Conservation (phyloP, 257 asterid species). For the Lavandula angustifolia region DNA sequence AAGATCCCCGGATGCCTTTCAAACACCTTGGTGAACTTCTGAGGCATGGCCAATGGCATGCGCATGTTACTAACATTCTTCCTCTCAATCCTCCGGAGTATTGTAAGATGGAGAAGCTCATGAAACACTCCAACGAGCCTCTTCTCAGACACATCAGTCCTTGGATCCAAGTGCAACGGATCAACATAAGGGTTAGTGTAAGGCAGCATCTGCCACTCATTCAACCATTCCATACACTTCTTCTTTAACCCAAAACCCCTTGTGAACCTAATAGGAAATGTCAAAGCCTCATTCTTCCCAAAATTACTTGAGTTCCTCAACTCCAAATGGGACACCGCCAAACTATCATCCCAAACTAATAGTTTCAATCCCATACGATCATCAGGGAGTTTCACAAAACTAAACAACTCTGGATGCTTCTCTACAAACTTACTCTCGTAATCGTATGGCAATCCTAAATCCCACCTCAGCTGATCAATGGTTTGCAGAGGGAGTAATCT, state of each 20-base stretch:
- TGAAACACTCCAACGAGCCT: slow-evolving; percentile 88
- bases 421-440: slow-evolving; percentile 43
- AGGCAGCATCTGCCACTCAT: slow-evolving; percentile 88
- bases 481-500: slow-evolving; percentile 76
- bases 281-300: slow-evolving; percentile 39
- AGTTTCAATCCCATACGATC: slow-evolving; percentile 71
- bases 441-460: slow-evolving; percentile 73
- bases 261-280: slow-evolving; percentile 73
- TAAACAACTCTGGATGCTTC: slow-evolving; percentile 53
- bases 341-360: slow-evolving; percentile 57
- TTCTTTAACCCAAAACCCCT: slow-evolving; percentile 88
- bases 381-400: slow-evolving; percentile 57
- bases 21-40: slow-evolving; percentile 85
- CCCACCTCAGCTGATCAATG: slow-evolving; percentile 86
- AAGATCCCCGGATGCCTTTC: slow-evolving; percentile 89
- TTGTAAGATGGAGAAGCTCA: slow-evolving; percentile 78
- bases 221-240: slow-evolving; percentile 87
- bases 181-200: slow-evolving; percentile 78
- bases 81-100: slow-evolving; percentile 65
- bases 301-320: slow-evolving; percentile 30
- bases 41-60: slow-evolving; percentile 69
- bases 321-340: slow-evolving; percentile 70
- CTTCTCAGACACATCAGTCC: slow-evolving; percentile 89
- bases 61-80: slow-evolving; percentile 80
- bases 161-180: slow-evolving; percentile 71